Evolutionary conservation across 106 monocot species (phyloP).

Genomic region (Acanthochlamys bracteata): DNA sequence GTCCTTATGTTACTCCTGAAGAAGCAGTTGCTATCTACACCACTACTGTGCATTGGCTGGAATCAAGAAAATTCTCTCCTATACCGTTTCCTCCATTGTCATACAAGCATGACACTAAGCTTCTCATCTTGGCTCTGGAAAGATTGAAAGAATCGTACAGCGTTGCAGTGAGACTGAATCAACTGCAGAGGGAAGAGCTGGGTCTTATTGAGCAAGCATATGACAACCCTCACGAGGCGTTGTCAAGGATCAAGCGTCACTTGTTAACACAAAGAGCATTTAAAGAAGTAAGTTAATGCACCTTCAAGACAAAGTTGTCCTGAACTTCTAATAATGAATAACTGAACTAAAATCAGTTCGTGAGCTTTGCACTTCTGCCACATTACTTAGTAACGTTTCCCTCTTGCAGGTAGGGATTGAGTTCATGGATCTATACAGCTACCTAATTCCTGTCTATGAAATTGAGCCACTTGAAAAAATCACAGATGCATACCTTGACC

Average conservation of each 20-base stretch:
- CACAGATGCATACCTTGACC: constrained; percentile 99
- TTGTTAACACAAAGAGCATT: constrained; percentile 97
- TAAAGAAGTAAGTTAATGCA: constrained; percentile 61
- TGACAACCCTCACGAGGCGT: constrained; percentile 98
- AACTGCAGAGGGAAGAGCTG: constrained; percentile 90
- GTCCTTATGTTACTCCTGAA: constrained; percentile 99
- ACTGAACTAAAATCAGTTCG: too few relatives aligned
- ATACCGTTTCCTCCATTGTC: constrained; percentile 98
- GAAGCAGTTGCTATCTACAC: constrained; percentile 99
- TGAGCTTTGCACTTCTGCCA: too few relatives aligned
- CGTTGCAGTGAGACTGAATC: constrained; percentile 95
- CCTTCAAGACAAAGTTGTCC: too few relatives aligned
- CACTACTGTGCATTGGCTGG: constrained; percentile 98
- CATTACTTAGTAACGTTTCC: neutral
- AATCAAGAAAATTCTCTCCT: constrained; percentile 97
- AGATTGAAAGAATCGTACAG: constrained; percentile 95
- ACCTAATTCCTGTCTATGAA: constrained; percentile 98
- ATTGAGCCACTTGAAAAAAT: constrained; percentile 99
- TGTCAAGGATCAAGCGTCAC: constrained; percentile 97
- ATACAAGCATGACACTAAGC: constrained; percentile 98
- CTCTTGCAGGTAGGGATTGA: constrained; percentile 89
- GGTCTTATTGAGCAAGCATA: constrained; percentile 99
- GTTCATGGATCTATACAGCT: constrained; percentile 99
- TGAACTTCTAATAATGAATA: too few relatives aligned
- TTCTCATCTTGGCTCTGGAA: constrained; percentile 96